Conservation (phyloP, 225 moss, liverwort and hornwort species). For the Sphagnum contortum region DNA sequence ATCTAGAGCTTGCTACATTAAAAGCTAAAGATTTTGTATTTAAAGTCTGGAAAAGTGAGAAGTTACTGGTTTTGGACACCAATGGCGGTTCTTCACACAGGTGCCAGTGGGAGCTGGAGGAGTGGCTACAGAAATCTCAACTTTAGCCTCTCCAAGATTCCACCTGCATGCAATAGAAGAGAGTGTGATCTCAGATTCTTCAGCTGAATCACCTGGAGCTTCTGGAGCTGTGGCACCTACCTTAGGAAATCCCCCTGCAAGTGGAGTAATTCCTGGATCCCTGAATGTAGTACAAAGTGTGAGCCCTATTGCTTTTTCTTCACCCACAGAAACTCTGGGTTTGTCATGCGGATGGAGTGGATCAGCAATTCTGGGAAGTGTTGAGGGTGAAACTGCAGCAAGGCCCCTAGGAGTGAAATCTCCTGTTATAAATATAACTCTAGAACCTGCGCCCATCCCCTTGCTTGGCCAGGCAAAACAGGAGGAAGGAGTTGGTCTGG, state of each 20-base stretch:
- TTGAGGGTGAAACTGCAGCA: constrained; percentile 8
- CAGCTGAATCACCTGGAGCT: constrained; percentile 46
- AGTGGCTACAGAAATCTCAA: constrained; percentile 25
- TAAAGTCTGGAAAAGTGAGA: not conserved
- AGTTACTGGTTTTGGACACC: not conserved
- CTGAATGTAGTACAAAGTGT: constrained; percentile 41
- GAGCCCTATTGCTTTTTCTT: not conserved
- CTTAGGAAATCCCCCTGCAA: constrained; percentile 41
- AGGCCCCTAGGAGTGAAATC: constrained; percentile 47
- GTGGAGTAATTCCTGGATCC: constrained; percentile 29
- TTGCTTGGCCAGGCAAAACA: constrained; percentile 58
- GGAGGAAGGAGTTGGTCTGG: constrained; percentile 42
- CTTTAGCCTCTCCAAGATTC: constrained; percentile 49
- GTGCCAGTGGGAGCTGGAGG: not conserved
- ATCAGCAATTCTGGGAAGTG: too few species aligned
- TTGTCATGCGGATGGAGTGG: too few species aligned
- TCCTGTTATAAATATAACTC: constrained; percentile 31
- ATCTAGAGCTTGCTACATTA: too few species aligned
- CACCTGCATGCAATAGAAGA: constrained; percentile 36
- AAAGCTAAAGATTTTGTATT: too few species aligned
- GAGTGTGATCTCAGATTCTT: constrained; percentile 38
- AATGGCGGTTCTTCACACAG: too few species aligned
- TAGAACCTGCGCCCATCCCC: constrained; percentile 26
- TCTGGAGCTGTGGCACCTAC: constrained; percentile 28
- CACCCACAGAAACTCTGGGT: too few species aligned